phyloP scores from a whole-genome alignment of 352 stramenopile species.

The Elongisporangium anandrum region DNA sequence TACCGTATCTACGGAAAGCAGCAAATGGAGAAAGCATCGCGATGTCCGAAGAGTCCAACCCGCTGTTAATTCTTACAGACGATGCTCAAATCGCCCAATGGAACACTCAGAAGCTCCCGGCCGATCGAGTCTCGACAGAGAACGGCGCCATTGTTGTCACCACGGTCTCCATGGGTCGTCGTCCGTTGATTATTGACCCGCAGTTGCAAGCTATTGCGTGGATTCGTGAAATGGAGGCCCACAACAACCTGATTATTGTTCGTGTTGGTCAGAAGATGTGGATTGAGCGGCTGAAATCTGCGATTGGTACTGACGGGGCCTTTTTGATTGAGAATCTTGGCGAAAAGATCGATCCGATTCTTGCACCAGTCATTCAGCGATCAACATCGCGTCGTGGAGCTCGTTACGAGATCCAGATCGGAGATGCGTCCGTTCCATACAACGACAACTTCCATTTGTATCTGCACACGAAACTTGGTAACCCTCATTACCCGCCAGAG shows the following conservation, averaged over 20 bases:
- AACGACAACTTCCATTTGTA: slow-evolving; percentile 93
- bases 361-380: slow-evolving; percentile 92
- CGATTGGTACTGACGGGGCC: slow-evolving; percentile 90
- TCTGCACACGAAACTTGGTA: slow-evolving; percentile 93
- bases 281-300: slow-evolving; percentile 91
- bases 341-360: slow-evolving; percentile 93
- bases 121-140: slow-evolving; percentile 92
- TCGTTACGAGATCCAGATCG: slow-evolving; percentile 93
- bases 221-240: slow-evolving; percentile 90
- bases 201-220: slow-evolving; percentile 93
- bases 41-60: slow-evolving; percentile 90
- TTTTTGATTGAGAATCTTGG: slow-evolving; percentile 95
- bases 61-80: slow-evolving; percentile 88
- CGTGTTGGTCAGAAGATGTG: slow-evolving; percentile 93
- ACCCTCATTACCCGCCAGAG: slow-evolving; percentile 93
- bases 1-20: slow-evolving; percentile 86
- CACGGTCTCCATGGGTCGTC: slow-evolving; percentile 85
- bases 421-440: slow-evolving; percentile 92
- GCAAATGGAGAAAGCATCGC: slow-evolving; percentile 84
- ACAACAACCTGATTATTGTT: slow-evolving; percentile 92
- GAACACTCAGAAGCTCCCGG: slow-evolving; percentile 92
- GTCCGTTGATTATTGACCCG: slow-evolving; percentile 92
- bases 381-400: slow-evolving; percentile 91
- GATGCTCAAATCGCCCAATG: slow-evolving; percentile 92
- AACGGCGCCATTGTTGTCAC: slow-evolving; percentile 93